Evolutionary conservation across 2,329 filamentous ascomycete species (phyloP), one percentile per base, ranked within the genome.

Genomic region (Apiospora sp.): DNA sequence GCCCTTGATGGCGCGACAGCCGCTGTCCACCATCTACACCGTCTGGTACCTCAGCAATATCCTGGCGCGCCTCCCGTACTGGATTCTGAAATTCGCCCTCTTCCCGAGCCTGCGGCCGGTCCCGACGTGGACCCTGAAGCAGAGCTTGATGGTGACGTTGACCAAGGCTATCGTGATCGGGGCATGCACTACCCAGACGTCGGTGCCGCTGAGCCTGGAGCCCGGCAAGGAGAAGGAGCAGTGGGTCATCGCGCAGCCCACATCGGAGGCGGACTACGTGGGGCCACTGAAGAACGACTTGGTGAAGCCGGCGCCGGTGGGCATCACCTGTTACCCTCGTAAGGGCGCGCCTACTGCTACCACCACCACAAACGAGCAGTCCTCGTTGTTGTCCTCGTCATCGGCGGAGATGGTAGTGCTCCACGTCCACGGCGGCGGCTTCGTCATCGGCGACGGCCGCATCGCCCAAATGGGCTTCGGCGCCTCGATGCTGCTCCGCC

Each of bases 251-350:
- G 68, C 77, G 19, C 49, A 70, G 51, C 76, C 79, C 8, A 75
- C 74, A n/a, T 27, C 74, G 12, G 46, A 71, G 43, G 68, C 74
- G 3, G 4, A 75, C 27, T 80, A 79, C 71, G 72, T 70, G 30
- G 79, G 78, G 4, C 77, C 76, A 1, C 72, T 80, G 41, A 72
- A 71, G 37, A 73, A 72, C 51, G 27, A 69, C 12, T 72, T 27
- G 30, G 73, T 78, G 27, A 34, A 72, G n/a, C 78, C 78, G 19
- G 74, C 74, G 12, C 69, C 74, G 2, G 77, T 80, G 54, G 80
- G 80, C 3, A 79, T 79, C 1, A 81, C 79, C 3, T 82, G 80
- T 79, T 81, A 75, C 54, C 77, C 76, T 14, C 10, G 27, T 30
- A 30, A 30, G 27, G 27, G 27, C 27, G 51, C 6, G 46, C 48